Percentiles rank a stretch among this genome's conserved stretches.
Evolutionary conservation across 2,329 filamentous ascomycete species (phyloP).

Genomic region (Aspergillus chevalieri): DNA sequence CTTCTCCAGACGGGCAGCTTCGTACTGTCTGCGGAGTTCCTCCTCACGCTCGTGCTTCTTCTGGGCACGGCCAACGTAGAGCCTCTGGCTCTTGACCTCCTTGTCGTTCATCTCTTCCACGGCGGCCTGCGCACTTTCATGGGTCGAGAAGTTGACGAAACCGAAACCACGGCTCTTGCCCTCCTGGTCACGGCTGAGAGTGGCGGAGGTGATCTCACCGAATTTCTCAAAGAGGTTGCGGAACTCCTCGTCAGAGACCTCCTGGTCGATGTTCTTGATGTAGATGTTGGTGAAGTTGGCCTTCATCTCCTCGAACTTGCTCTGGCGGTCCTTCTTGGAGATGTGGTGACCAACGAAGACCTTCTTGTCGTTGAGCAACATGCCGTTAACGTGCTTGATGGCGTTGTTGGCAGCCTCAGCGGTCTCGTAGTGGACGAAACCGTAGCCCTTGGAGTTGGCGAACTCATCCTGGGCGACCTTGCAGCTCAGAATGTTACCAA

Average conservation of each 20-base stretch:
- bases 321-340: slow-evolving; percentile 99
- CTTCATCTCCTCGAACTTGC: slow-evolving; percentile 99
- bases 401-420: slow-evolving; percentile 93
- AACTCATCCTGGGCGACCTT: slow-evolving; percentile 98
- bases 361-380: slow-evolving; percentile 99
- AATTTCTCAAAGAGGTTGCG: slow-evolving; percentile 85
- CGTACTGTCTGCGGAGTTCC: slow-evolving; percentile 97
- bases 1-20: slow-evolving; percentile 95
- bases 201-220: slow-evolving; percentile 92
- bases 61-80: slow-evolving; percentile 96
- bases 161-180: slow-evolving; percentile 94
- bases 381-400: slow-evolving; percentile 99
- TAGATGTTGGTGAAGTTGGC: slow-evolving; percentile 99
- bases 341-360: slow-evolving; percentile 99
- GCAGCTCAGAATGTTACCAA: slow-evolving; percentile 98
- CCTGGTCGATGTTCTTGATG: slow-evolving; percentile 90
- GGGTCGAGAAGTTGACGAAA: slow-evolving; percentile 91
- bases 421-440: slow-evolving; percentile 99
- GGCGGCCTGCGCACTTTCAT: slow-evolving; percentile 77
- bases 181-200: slow-evolving; percentile 79
- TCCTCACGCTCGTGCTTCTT: slow-evolving; percentile 99
- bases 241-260: slow-evolving; percentile 90
- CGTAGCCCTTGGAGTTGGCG: slow-evolving; percentile 96
- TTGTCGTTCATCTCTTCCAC: slow-evolving; percentile 89
- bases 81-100: slow-evolving; percentile 88